Evolutionary conservation across 306 rosid species (phyloP), one percentile per base, ranked within the genome.

Genomic region (Leucaena leucocephala): DNA sequence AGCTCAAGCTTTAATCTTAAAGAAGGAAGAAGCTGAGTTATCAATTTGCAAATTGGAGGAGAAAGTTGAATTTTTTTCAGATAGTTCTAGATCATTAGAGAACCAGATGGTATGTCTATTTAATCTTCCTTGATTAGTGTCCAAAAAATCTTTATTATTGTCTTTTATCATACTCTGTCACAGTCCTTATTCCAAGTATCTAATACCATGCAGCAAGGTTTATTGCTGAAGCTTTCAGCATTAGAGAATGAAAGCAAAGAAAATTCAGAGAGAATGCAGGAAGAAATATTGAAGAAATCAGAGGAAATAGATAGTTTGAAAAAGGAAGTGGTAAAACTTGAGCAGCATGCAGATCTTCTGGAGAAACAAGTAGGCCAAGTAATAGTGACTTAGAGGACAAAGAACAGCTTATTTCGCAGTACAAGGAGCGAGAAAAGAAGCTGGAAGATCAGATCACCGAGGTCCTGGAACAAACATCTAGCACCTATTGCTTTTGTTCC

Each of bases 41-140:
- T 80, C 87, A 64, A 86, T 92, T 76, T 90, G 89, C 72, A 79
- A 84, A 83, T 86, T 92, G 84, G 91, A 91, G 89, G 86, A 82
- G 81, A 88, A 84, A 86, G 81, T 83, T 73, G 83, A 61, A 67
- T 21, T 54, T 74, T 78, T 91, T 80, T 85, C 88, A 76, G 89
- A 91, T 83, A 85, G 82, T 74, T 86, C 83, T 80, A 87, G 84
- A 83, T 85, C 88, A 72, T 91, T 89, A 42, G 97, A 95, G 81
- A 83, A 77, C 66, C 86, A 89, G 88, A 84, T 80, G 92, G 98
- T 91, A 72, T 78, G 87, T 79, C 73, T 27, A 9, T 78, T 82
- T 81, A 59, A 15, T 81, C 68, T 72, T 61, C 61, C 58, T 43
- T 64, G 58, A 4, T 27, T 27, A 27, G 27, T 27, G 27, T 1